phyloP scores from a whole-genome alignment of 1,139 yeast genomes.

The Diutina ranongensis region DNA sequence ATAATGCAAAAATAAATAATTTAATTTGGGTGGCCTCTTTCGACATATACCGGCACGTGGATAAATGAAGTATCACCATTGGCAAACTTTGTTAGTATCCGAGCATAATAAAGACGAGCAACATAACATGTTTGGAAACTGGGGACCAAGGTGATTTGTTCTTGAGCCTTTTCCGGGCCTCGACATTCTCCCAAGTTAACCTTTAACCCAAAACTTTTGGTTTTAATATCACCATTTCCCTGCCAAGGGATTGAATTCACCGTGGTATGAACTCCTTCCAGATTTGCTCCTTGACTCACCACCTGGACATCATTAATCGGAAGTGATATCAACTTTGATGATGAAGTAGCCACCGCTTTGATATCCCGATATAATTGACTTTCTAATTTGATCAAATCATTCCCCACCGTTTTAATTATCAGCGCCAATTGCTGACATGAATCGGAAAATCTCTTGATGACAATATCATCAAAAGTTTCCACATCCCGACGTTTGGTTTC shows the following conservation, averaged over 20 bases:
- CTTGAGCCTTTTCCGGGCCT: constrained; percentile 9
- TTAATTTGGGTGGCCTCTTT: not conserved
- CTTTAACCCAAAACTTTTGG: constrained; percentile 9
- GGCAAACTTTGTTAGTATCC: constrained; percentile 19
- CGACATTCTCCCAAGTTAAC: constrained; percentile 14
- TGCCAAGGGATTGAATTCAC: not conserved
- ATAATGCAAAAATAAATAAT: too few relatives aligned
- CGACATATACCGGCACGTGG: constrained; percentile 20
- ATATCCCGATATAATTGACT: constrained; percentile 26
- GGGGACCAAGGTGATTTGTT: constrained; percentile 25
- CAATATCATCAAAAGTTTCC: constrained; percentile 20
- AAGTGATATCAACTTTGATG: constrained; percentile 20
- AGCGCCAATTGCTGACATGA: constrained; percentile 19
- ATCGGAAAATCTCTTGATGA: constrained; percentile 21
- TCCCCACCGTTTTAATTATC: constrained; percentile 25
- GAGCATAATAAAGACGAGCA: constrained; percentile 24
- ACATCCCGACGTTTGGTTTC: constrained; percentile 10
- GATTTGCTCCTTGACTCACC: not conserved
- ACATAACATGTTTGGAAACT: constrained; percentile 27
- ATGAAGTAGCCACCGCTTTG: constrained; percentile 24
- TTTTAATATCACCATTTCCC: not conserved
- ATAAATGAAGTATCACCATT: constrained; percentile 19
- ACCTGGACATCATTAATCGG: not conserved
- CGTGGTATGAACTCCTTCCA: not conserved
- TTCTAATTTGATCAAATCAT: constrained; percentile 22